Evolutionary conservation across 2,329 filamentous ascomycete genomes (phyloP).

Genomic region (Cytospora leucostoma): DNA sequence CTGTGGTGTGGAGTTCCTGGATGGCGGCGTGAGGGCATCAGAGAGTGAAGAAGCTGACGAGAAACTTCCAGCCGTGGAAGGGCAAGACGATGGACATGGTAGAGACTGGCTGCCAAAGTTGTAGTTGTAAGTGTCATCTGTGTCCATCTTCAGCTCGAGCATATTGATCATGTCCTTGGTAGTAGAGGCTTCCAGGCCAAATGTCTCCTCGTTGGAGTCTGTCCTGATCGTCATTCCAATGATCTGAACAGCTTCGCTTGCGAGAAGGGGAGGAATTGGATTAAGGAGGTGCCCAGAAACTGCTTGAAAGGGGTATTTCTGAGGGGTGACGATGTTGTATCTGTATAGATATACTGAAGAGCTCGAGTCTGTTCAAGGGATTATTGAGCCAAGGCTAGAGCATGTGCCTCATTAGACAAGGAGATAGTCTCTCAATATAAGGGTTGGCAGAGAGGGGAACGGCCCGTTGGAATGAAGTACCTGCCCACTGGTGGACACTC

Average conservation of each 20-base stretch:
- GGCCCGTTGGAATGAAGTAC: conserved; percentile 27
- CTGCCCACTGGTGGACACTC: conserved; percentile 24
- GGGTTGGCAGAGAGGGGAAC: conserved; percentile 13
- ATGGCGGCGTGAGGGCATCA: conserved; percentile 25
- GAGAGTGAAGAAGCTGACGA: conserved; percentile 26
- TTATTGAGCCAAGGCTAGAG: conserved; percentile 14
- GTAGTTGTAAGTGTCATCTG: conserved; percentile 18
- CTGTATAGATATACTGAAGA: conserved; percentile 18
- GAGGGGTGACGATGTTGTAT: conserved; percentile 21
- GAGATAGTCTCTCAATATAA: conserved; percentile 24
- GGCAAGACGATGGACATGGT: conserved; percentile 24
- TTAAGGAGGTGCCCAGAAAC: conserved; percentile 4
- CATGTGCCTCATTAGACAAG: conserved; percentile 16
- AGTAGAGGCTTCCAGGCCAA: conserved; percentile 13
- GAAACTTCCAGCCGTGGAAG: conserved; percentile 24
- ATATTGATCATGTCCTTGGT: conserved; percentile 13
- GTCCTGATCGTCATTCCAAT: conserved; percentile 20
- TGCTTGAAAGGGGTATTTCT: conserved; percentile 19
- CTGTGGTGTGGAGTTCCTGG: conserved; percentile 24
- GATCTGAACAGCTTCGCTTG: conserved; percentile 3
- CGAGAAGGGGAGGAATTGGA: conserved; percentile 12
- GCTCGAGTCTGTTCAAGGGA: conserved; percentile 15
- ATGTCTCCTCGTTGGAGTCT: conserved; percentile 2
- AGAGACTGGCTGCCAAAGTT: conserved; percentile 19
- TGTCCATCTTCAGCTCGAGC: conserved; percentile 20